phyloP scores from a whole-genome alignment of 768 basidiomycete genomes.

The Mycena belliarum region DNA sequence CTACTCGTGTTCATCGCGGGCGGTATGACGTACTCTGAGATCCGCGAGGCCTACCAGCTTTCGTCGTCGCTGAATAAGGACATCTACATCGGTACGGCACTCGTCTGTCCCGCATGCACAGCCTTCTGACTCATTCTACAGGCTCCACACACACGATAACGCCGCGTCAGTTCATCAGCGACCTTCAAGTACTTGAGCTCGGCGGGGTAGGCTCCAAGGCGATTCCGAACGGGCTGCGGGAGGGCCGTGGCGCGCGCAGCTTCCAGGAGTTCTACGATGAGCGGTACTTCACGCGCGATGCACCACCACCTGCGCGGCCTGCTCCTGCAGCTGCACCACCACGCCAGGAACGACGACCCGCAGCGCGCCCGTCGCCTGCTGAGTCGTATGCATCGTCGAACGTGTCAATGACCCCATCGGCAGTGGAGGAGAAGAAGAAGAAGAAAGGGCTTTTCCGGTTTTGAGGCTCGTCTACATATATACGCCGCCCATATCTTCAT shows the following conservation, averaged over 20 bases:
- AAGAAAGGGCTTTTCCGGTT: constrained; percentile 79
- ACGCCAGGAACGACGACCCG: constrained; percentile 1
- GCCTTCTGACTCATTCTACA: constrained; percentile 28
- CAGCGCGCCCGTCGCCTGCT: constrained; percentile 31
- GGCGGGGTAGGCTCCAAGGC: constrained; percentile 82
- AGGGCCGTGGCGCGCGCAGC: constrained; percentile 47
- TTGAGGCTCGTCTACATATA: constrained; percentile 26
- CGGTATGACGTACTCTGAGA: constrained; percentile 95
- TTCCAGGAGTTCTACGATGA: constrained; percentile 82
- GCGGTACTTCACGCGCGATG: constrained; percentile 69
- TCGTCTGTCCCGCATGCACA: background rate
- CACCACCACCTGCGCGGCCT: constrained; percentile 52
- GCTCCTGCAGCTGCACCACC: constrained; percentile 28
- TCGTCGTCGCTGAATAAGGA: constrained; percentile 80
- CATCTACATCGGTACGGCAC: constrained; percentile 75
- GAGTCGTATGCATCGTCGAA: constrained; percentile 16
- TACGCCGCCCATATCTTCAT: no score
- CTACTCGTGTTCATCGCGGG: constrained; percentile 91
- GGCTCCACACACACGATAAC: constrained; percentile 90
- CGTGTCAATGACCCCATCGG: constrained; percentile 33
- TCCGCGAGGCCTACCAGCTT: constrained; percentile 83
- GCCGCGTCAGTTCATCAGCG: constrained; percentile 82
- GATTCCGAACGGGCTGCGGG: constrained; percentile 67
- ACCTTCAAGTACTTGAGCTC: constrained; percentile 84
- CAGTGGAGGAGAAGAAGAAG: constrained; percentile 67